phyloP scores from a whole-genome alignment of 2,329 filamentous ascomycete genomes.

The Ambrosiella xylebori region DNA sequence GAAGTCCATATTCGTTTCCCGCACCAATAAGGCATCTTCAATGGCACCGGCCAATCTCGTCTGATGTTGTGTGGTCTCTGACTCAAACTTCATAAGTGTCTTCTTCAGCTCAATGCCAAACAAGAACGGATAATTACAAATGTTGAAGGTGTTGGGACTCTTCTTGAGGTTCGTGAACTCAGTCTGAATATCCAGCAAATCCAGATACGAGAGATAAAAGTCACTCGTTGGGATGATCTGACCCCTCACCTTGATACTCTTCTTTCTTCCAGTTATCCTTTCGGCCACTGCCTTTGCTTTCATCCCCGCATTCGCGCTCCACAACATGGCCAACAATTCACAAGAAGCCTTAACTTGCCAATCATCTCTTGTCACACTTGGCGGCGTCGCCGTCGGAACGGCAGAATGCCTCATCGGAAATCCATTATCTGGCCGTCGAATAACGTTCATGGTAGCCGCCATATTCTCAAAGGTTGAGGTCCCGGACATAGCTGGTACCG shows the following conservation, averaged over 20 bases:
- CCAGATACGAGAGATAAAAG: slow-evolving; percentile 76
- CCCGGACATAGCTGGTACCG: slow-evolving; percentile 30
- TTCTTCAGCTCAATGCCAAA: slow-evolving; percentile 88
- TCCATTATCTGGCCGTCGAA: neutral
- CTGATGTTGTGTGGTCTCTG: slow-evolving; percentile 22
- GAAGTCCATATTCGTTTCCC: slow-evolving; percentile 37
- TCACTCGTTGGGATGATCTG: slow-evolving; percentile 63
- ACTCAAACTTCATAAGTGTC: slow-evolving; percentile 74
- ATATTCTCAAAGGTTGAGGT: neutral
- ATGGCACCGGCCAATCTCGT: neutral
- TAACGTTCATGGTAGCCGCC: neutral
- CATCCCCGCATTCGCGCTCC: slow-evolving; percentile 50
- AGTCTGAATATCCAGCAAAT: slow-evolving; percentile 32
- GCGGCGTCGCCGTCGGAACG: neutral
- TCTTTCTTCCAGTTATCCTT: neutral
- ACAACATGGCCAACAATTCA: slow-evolving; percentile 62
- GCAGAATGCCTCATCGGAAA: neutral
- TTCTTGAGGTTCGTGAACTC: neutral
- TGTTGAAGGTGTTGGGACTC: slow-evolving; percentile 64
- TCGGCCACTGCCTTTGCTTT: neutral
- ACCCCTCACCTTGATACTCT: slow-evolving; percentile 21
- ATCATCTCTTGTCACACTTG: slow-evolving; percentile 35
- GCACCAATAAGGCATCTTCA: neutral
- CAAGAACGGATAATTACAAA: slow-evolving; percentile 86
- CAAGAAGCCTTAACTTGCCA: slow-evolving; percentile 79